phyloP scores from a whole-genome alignment of 352 stramenopile genomes.

The Halophytophthora batemanensis region DNA sequence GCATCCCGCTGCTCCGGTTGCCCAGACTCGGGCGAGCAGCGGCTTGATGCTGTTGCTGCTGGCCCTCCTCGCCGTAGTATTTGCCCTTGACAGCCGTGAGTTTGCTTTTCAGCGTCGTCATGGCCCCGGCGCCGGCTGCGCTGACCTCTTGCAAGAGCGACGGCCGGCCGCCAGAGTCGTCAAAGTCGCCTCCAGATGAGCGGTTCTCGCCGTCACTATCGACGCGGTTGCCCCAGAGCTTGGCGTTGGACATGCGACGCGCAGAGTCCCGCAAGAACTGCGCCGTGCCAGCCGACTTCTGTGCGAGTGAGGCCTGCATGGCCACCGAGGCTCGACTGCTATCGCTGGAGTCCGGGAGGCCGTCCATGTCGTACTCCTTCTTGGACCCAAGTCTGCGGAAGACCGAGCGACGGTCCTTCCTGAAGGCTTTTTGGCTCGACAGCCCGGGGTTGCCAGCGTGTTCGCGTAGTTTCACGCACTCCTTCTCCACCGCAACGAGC shows the following conservation, averaged over 20 bases:
- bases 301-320: slow-evolving; percentile 50
- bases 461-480: slow-evolving; percentile 67
- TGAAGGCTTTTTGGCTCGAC: slow-evolving; percentile 33
- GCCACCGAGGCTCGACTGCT: slow-evolving; percentile 42
- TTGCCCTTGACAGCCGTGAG: slow-evolving; percentile 79
- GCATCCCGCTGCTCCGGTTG: slow-evolving; percentile 10
- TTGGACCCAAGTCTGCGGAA: slow-evolving; percentile 77
- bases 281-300: slow-evolving; percentile 73
- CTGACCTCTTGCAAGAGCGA: slow-evolving; percentile 72
- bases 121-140: slow-evolving; percentile 48
- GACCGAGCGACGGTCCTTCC: slow-evolving; percentile 49
- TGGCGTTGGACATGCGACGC: slow-evolving; percentile 55
- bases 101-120: slow-evolving; percentile 71
- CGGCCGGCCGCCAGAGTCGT: slow-evolving; percentile 40
- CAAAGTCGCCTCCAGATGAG: slow-evolving; percentile 45
- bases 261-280: slow-evolving; percentile 77
- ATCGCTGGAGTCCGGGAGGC: slow-evolving; percentile 39
- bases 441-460: slow-evolving; percentile 34
- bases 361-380: slow-evolving; percentile 47
- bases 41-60: slow-evolving; percentile 12
- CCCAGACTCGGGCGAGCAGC: slow-evolving; percentile 12
- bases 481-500: slow-evolving; percentile 62
- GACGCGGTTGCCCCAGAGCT: slow-evolving; percentile 49
- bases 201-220: slow-evolving; percentile 45
- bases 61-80: slow-evolving; percentile 63